phyloP scores from a whole-genome alignment of 1,284 basidiomycete genomes.

The Coniophora puteana region DNA sequence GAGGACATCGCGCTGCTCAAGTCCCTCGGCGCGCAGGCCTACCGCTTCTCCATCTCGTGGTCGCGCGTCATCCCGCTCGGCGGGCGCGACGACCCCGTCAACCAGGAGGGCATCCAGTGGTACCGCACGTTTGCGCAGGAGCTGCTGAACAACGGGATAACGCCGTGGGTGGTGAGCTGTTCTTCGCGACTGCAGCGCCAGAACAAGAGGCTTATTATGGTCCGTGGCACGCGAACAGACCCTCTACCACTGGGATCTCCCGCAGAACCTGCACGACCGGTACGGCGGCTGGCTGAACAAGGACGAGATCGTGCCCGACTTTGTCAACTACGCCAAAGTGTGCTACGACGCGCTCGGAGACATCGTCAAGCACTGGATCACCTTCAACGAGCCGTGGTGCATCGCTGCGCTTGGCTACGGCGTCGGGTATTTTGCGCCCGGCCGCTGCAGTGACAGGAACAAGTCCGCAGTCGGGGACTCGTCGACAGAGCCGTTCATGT shows the following conservation, averaged over 20 bases:
- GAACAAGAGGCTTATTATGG: slow-evolving; percentile 4
- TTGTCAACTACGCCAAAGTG: slow-evolving; percentile 31
- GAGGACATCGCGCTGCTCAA: slow-evolving; percentile 40
- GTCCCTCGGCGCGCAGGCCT: slow-evolving; percentile 34
- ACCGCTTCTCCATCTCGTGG: slow-evolving; percentile 42
- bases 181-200: slow-evolving; percentile 10
- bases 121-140: slow-evolving; percentile 37
- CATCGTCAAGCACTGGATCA: slow-evolving; percentile 36
- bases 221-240: slow-evolving; percentile 22
- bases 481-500: slow-evolving; percentile 38
- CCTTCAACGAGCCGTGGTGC: slow-evolving; percentile 40
- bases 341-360: slow-evolving; percentile 40
- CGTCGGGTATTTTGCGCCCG: slow-evolving; percentile 29
- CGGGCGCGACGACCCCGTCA: slow-evolving; percentile 38
- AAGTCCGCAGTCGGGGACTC: slow-evolving; percentile 25
- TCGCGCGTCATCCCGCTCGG: slow-evolving; percentile 39
- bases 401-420: slow-evolving; percentile 33
- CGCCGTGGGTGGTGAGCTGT: slow-evolving; percentile 37
- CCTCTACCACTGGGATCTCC: slow-evolving; percentile 43
- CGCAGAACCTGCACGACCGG: slow-evolving; percentile 35
- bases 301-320: slow-evolving; percentile 33
- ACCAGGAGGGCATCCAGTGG: slow-evolving; percentile 35
- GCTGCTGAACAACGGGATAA: slow-evolving; percentile 33
- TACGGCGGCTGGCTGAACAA: slow-evolving; percentile 45
- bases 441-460: slow-evolving; percentile 26